Conservation (phyloP, 2,329 filamentous ascomycete species). For the Xylaria sp. region DNA sequence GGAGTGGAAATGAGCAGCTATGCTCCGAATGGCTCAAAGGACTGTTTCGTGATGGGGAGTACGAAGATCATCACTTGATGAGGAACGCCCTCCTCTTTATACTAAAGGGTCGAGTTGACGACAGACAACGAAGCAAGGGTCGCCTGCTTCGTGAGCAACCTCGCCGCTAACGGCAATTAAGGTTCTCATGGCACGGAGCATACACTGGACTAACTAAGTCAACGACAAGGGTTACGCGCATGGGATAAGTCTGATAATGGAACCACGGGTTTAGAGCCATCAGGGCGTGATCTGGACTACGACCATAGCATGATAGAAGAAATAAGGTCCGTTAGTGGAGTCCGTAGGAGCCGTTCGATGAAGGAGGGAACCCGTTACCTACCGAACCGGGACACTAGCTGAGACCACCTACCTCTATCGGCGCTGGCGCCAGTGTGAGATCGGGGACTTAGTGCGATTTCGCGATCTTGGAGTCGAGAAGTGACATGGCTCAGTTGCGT, state of each 20-base stretch:
- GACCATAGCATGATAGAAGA: conserved; percentile 11
- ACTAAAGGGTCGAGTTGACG: conserved; percentile 22
- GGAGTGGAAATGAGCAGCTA: conserved; percentile 43
- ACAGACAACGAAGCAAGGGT: conserved; percentile 25
- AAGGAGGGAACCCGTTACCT: conserved; percentile 29
- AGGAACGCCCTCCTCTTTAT: conserved; percentile 31
- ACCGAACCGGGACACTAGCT: conserved; percentile 31
- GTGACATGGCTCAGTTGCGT: conserved; percentile 19
- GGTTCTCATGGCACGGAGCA: conserved; percentile 42
- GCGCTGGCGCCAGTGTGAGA: conserved; percentile 22
- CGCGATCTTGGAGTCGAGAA: conserved; percentile 11
- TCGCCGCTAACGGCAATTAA: conserved; percentile 35
- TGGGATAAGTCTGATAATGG: conserved; percentile 24
- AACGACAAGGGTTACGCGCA: conserved; percentile 38
- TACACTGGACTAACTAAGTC: too few species aligned
- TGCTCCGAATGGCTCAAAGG: conserved; percentile 36
- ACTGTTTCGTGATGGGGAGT: conserved; percentile 33
- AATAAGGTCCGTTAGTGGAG: conserved; percentile 12
- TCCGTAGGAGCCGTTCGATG: conserved; percentile 5
- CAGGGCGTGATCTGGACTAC: conserved; percentile 38
- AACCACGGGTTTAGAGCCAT: conserved; percentile 26
- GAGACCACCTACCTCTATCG: conserved; percentile 35
- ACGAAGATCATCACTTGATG: conserved; percentile 40
- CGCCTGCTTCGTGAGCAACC: conserved; percentile 27
- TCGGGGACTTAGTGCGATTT: not conserved